Conservation (phyloP, 208 protist genomes). For the Crithidia thermophila region DNA sequence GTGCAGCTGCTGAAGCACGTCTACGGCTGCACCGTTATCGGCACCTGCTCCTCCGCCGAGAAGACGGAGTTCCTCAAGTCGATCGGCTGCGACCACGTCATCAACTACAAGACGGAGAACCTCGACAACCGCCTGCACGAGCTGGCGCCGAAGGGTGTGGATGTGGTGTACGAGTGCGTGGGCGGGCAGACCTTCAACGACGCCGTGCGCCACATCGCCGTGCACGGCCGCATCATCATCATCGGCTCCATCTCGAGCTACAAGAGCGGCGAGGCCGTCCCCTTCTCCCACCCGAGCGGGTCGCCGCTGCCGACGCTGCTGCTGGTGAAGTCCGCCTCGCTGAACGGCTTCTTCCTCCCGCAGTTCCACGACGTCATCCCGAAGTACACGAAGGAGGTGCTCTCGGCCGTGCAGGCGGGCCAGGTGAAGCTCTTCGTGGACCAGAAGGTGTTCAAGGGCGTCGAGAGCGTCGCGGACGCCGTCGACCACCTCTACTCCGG, state of each 20-base stretch:
- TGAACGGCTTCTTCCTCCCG: constrained; percentile 60
- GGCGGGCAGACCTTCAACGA: constrained; percentile 80
- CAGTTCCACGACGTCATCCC: constrained; percentile 24
- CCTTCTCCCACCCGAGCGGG: constrained; percentile 27
- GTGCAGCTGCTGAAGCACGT: constrained; percentile 90
- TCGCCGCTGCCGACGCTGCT: constrained; percentile 28
- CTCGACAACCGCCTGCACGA: constrained; percentile 47
- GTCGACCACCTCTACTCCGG: constrained; percentile 75
- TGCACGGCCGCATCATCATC: constrained; percentile 66
- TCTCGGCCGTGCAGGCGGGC: constrained; percentile 25
- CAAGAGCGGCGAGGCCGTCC: constrained; percentile 36
- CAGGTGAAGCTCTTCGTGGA: constrained; percentile 38
- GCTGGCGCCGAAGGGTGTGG: constrained; percentile 72
- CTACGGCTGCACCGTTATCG: constrained; percentile 85
- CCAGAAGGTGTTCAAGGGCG: constrained; percentile 52
- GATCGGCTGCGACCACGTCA: constrained; percentile 81
- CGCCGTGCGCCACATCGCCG: constrained; percentile 64
- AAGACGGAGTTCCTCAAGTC: constrained; percentile 80
- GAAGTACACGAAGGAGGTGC: constrained; percentile 37
- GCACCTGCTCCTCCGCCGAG: constrained; percentile 71
- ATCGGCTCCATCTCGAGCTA: constrained; percentile 86
- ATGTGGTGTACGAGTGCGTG: constrained; percentile 88
- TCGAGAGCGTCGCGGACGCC: constrained; percentile 63
- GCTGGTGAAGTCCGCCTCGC: constrained; percentile 33
- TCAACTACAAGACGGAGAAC: constrained; percentile 84